Evolutionary conservation across 75 land plant genomes (phyloP).

Genomic region (Pinus albicaulis): DNA sequence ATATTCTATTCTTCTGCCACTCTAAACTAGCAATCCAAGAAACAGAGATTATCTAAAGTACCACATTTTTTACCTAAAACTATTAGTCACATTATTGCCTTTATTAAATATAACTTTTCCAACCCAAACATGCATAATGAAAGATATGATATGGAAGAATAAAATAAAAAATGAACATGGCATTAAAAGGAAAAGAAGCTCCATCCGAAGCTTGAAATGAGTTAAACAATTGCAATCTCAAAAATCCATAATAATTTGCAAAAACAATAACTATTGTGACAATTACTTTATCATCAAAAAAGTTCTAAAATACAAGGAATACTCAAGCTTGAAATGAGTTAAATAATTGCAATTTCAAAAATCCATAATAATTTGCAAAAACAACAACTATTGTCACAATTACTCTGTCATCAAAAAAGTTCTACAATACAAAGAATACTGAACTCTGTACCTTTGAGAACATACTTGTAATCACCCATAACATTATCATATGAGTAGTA

Average conservation of each 20-base stretch:
- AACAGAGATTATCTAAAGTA: too few relatives aligned
- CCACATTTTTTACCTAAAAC: too few relatives aligned
- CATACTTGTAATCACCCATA: constrained; percentile 80
- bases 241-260: neutral
- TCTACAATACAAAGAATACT: too few relatives aligned
- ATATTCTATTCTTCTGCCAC: too few relatives aligned
- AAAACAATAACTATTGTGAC: neutral
- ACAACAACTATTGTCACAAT: neutral
- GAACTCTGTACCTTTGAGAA: neutral
- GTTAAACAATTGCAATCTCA: neutral
- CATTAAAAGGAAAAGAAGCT: neutral
- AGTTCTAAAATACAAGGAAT: too few relatives aligned
- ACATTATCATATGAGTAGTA: constrained; percentile 66
- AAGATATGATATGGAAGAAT: neutral
- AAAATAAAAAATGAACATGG: neutral
- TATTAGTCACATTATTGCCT: neutral
- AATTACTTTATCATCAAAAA: neutral
- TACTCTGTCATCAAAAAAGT: too few relatives aligned
- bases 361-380: neutral
- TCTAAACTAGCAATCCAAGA: too few relatives aligned
- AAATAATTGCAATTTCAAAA: neutral
- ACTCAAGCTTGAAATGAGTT: neutral
- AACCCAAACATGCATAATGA: neutral
- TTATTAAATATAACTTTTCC: neutral
- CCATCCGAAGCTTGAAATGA: neutral